A percentile compares a stretch with the other conserved stretches of the same genome.
Conservation (phyloP, 2,329 filamentous ascomycete species). For the Xylaria sp. region DNA sequence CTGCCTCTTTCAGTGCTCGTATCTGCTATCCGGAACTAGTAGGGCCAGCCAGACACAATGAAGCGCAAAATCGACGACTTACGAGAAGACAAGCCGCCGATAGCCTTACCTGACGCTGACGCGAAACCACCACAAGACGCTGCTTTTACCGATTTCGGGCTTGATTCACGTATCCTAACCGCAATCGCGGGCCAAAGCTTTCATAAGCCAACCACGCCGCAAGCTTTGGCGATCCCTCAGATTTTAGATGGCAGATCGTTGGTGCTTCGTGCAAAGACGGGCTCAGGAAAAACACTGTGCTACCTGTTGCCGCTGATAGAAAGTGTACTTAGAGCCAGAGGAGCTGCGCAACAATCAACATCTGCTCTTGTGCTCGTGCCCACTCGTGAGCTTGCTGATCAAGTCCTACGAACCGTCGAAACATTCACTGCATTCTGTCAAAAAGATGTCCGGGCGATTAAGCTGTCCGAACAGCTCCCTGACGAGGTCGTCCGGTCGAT, state of each 20-base stretch:
- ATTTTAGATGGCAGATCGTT: slow-evolving; percentile 90
- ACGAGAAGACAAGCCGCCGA: slow-evolving; percentile 55
- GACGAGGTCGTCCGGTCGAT: slow-evolving; percentile 89
- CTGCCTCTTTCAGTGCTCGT: not conserved
- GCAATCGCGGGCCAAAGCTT: slow-evolving; percentile 87
- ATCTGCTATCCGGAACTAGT: not conserved
- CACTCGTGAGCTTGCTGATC: slow-evolving; percentile 91
- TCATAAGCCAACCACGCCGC: slow-evolving; percentile 86
- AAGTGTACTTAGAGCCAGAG: slow-evolving; percentile 81
- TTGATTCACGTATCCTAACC: slow-evolving; percentile 87
- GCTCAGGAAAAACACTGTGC: slow-evolving; percentile 78
- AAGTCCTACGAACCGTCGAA: slow-evolving; percentile 83
- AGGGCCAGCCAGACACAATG: slow-evolving; percentile 50
- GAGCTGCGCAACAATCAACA: slow-evolving; percentile 64
- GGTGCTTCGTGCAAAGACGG: slow-evolving; percentile 90
- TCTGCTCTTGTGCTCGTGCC: slow-evolving; percentile 91
- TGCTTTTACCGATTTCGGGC: slow-evolving; percentile 79
- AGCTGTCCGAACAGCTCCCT: slow-evolving; percentile 89
- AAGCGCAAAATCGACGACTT: slow-evolving; percentile 69
- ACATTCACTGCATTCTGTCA: slow-evolving; percentile 83
- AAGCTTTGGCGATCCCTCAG: slow-evolving; percentile 86
- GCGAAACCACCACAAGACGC: slow-evolving; percentile 45
- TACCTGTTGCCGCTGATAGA: slow-evolving; percentile 88
- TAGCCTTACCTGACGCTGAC: slow-evolving; percentile 40
- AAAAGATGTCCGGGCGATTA: slow-evolving; percentile 83